Evolutionary conservation across 441 rosid genomes (phyloP).

Genomic region (Metrosideros polymorpha): DNA sequence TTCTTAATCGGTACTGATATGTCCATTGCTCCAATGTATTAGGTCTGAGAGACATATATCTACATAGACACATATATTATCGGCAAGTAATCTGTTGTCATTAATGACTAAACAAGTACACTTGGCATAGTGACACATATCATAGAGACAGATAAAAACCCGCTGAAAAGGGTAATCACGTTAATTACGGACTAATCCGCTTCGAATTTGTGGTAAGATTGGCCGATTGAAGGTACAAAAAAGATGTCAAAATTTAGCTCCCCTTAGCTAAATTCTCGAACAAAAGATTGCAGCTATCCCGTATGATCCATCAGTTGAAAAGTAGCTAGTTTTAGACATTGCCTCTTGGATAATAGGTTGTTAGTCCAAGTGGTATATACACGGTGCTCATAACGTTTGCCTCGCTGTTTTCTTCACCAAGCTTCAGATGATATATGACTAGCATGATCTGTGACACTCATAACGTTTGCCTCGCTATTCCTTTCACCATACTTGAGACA

Average conservation of each 20-base stretch:
- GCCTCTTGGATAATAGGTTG: neutral
- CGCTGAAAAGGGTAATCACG: too few species aligned
- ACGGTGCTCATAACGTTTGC: neutral
- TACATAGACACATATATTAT: neutral
- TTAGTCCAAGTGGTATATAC: neutral
- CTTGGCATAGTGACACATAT: neutral
- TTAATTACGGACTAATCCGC: neutral
- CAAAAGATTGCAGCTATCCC: neutral
- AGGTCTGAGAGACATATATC: neutral
- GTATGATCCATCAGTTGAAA: neutral
- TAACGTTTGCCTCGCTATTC: neutral
- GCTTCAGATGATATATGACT: neutral
- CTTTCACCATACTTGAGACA: neutral
- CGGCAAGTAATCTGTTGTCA: neutral
- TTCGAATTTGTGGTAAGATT: neutral
- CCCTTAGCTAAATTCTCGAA: neutral
- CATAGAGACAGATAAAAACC: neutral
- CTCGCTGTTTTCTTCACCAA: neutral
- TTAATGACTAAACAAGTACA: neutral
- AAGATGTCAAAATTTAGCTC: neutral
- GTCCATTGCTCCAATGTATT: neutral
- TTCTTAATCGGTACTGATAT: neutral
- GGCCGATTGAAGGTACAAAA: neutral
- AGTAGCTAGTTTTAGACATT: neutral
- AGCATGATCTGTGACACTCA: neutral